Conservation (phyloP, 2,329 filamentous ascomycete species). For the Tolypocladium tropicale region DNA sequence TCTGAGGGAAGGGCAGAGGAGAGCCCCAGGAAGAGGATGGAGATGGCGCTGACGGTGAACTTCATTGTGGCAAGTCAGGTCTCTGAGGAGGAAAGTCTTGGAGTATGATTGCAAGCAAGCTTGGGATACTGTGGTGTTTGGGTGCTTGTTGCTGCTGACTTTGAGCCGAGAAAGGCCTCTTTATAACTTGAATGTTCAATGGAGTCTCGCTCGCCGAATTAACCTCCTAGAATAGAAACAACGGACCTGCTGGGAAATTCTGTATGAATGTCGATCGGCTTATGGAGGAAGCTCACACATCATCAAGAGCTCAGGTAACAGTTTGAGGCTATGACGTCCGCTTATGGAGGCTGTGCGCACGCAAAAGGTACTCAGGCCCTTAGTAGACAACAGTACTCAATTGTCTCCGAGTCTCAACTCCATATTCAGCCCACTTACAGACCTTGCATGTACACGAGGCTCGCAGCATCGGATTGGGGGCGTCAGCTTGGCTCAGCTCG, state of each 20-base stretch:
- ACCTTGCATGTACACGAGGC: not conserved
- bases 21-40: not conserved
- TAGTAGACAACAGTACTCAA: no score
- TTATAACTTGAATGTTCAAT: not conserved
- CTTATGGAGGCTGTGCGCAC: not conserved
- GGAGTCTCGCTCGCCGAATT: not conserved
- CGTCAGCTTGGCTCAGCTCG: not conserved
- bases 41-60: not conserved
- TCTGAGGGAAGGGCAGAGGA: not conserved
- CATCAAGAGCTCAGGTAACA: not conserved
- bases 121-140: not conserved
- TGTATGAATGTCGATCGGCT: not conserved
- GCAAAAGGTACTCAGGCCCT: no score
- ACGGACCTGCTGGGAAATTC: not conserved
- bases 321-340: not conserved
- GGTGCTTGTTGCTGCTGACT: not conserved
- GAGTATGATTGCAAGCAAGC: not conserved
- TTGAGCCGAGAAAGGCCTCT: not conserved
- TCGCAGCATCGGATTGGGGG: not conserved
- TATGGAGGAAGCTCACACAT: not conserved
- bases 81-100: no score
- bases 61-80: not conserved
- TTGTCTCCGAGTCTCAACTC: not conserved
- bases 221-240: not conserved
- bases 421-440: not conserved